These are phyloP conservation scores for Aspergillus ustus DNA, from an alignment of 2,329 filamentous ascomycete species.

Conservation along the genomic window DNA sequence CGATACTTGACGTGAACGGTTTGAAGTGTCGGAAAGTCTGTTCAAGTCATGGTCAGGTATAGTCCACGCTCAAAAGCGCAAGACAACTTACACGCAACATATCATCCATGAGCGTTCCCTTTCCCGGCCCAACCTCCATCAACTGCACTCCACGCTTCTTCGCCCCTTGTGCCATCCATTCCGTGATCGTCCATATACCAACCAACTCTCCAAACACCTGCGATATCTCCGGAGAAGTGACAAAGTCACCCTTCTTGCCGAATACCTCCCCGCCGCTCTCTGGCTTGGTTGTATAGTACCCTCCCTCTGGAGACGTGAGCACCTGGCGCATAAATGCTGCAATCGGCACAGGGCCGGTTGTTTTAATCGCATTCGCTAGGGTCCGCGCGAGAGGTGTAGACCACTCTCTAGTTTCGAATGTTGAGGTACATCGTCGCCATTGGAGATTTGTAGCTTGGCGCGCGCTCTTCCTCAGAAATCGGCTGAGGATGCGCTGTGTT, in stretches of 20 bases:
- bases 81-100: slow-evolving; percentile 74
- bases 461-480: slow-evolving; percentile 29
- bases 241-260: slow-evolving; percentile 90
- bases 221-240: slow-evolving; percentile 96
- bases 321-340: slow-evolving; percentile 99
- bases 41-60: slow-evolving; percentile 13
- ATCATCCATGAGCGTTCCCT: slow-evolving; percentile 96
- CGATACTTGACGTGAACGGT: slow-evolving; percentile 73
- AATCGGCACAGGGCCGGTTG: slow-evolving; percentile 87
- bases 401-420: slow-evolving; percentile 66
- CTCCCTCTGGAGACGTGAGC: slow-evolving; percentile 84
- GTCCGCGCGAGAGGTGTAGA: slow-evolving; percentile 90
- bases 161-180: slow-evolving; percentile 91
- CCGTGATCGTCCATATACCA: slow-evolving; percentile 91
- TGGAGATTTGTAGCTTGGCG: slow-evolving; percentile 21
- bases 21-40: slow-evolving; percentile 87
- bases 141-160: slow-evolving; percentile 77
- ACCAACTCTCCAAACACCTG: slow-evolving; percentile 95
- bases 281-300: slow-evolving; percentile 86
- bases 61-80: background rate
- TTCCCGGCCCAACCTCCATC: slow-evolving; percentile 91
- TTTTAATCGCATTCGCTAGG: slow-evolving; percentile 83
- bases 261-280: slow-evolving; percentile 79
- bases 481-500: slow-evolving; percentile 35
- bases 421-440: slow-evolving; percentile 38